These are phyloP conservation scores for Pseudozyma sp. DNA, from an alignment of 1,284 basidiomycete genomes.

Conservation along the genomic window DNA sequence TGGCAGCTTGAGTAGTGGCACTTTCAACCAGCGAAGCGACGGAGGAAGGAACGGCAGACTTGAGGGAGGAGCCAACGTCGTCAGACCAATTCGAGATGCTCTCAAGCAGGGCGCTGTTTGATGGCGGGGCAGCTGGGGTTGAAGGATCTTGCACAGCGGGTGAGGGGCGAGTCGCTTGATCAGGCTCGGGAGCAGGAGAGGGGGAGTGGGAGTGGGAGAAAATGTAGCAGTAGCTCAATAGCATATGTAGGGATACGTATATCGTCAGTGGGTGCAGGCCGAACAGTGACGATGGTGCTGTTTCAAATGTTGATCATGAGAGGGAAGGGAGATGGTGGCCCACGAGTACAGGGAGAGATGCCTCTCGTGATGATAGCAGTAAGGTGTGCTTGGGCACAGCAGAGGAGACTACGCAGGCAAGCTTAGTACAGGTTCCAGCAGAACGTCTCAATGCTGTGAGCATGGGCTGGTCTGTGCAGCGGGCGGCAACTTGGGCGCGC, in stretches of 20 bases:
- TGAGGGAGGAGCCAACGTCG: constrained; percentile 5
- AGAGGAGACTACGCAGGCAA: too few species aligned
- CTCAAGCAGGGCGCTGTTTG: not conserved
- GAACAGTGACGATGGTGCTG: not conserved
- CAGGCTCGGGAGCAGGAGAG: constrained; percentile 5
- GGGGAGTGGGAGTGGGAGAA: constrained; percentile 38
- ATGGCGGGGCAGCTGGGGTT: not conserved
- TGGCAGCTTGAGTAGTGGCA: not conserved
- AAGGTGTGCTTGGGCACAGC: too few species aligned
- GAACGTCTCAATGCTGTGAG: too few species aligned
- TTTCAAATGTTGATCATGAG: not conserved
- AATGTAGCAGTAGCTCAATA: constrained; percentile 32
- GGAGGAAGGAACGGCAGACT: constrained; percentile 6
- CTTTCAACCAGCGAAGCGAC: not conserved
- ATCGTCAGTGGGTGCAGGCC: not conserved
- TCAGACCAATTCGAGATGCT: constrained; percentile 11
- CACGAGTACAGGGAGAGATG: not conserved
- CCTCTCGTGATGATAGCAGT: not conserved
- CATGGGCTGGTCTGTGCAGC: too few species aligned
- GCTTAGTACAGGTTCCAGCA: too few species aligned
- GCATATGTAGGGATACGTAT: constrained; percentile 16
- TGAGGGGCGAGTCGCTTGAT: not conserved
- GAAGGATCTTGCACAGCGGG: not conserved
- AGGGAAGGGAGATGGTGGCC: not conserved
- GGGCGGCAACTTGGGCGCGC: too few species aligned